Evolutionary conservation across 441 rosid species (phyloP).

Genomic region (Pelargonium fulgidum): DNA sequence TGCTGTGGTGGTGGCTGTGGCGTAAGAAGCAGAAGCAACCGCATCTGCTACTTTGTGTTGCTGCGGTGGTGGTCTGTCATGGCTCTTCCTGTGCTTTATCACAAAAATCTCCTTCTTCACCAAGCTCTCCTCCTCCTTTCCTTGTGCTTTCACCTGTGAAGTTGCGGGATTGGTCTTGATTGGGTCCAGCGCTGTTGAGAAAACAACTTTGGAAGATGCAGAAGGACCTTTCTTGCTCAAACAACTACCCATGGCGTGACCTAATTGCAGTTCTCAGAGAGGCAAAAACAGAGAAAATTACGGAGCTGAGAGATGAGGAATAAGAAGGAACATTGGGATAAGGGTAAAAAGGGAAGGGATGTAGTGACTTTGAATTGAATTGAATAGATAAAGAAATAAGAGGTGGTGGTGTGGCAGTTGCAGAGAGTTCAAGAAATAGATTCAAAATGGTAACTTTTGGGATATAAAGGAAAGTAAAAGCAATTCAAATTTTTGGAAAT

Average conservation of each 20-base stretch:
- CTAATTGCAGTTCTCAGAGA: background rate
- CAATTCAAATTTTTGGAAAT: conserved; percentile 31
- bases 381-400: conserved; percentile 11
- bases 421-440: conserved; percentile 13
- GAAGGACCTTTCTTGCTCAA: conserved; percentile 43
- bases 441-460: conserved; percentile 22
- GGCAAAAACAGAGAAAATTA: conserved; percentile 1
- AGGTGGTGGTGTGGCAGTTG: background rate
- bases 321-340: background rate
- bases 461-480: background rate
- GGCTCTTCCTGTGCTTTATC: conserved; percentile 29
- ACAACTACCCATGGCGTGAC: conserved; percentile 51
- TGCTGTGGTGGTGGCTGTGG: no score
- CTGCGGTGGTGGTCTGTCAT: conserved; percentile 30
- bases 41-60: background rate
- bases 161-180: background rate
- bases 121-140: conserved; percentile 27
- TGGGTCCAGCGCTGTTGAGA: background rate
- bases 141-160: conserved; percentile 22
- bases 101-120: conserved; percentile 25
- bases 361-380: background rate
- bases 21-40: no score
- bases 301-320: background rate
- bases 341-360: background rate
- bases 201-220: no score